A percentile compares a stretch with the other conserved stretches of the same genome.
Conservation (phyloP, 1,284 basidiomycete genomes). For the Blastosporella zonata region DNA sequence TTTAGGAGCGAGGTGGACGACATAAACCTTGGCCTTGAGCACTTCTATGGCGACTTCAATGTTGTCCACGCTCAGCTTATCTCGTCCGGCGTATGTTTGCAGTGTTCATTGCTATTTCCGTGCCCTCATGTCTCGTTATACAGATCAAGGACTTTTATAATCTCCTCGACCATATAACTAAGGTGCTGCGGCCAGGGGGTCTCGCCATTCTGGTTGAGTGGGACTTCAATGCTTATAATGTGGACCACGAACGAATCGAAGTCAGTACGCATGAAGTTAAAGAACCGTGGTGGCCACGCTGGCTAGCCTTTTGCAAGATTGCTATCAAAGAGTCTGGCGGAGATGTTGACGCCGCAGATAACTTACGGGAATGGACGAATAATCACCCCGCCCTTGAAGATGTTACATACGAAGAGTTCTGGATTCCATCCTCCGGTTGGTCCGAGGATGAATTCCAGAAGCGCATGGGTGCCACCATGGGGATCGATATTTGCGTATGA, state of each 20-base stretch:
- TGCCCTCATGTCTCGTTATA: not conserved
- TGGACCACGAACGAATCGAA: slow-evolving; percentile 42
- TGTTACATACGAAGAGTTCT: slow-evolving; percentile 52
- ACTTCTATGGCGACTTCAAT: slow-evolving; percentile 74
- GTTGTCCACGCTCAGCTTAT: slow-evolving; percentile 70
- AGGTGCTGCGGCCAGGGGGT: slow-evolving; percentile 66
- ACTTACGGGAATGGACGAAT: slow-evolving; percentile 51
- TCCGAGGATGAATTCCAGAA: slow-evolving; percentile 25
- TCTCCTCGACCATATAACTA: slow-evolving; percentile 65
- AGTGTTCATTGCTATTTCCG: not conserved
- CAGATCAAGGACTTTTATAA: slow-evolving; percentile 67
- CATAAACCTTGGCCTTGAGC: slow-evolving; percentile 76
- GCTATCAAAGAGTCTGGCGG: slow-evolving; percentile 59
- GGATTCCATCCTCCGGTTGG: slow-evolving; percentile 56
- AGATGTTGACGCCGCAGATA: slow-evolving; percentile 54
- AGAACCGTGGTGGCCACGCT: slow-evolving; percentile 57
- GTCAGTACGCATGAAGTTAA: slow-evolving; percentile 38
- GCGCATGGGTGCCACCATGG: slow-evolving; percentile 31
- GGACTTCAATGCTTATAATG: slow-evolving; percentile 61
- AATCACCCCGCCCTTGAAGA: slow-evolving; percentile 55
- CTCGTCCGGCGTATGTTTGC: slow-evolving; percentile 58
- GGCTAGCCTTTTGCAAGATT: slow-evolving; percentile 49
- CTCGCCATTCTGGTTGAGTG: slow-evolving; percentile 65
- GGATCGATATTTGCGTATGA: slow-evolving; percentile 38
- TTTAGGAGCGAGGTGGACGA: slow-evolving; percentile 77